Evolutionary conservation across 2,329 filamentous ascomycete genomes (phyloP), one percentile per base, ranked within the genome.

Genomic region (Nemania sp.): DNA sequence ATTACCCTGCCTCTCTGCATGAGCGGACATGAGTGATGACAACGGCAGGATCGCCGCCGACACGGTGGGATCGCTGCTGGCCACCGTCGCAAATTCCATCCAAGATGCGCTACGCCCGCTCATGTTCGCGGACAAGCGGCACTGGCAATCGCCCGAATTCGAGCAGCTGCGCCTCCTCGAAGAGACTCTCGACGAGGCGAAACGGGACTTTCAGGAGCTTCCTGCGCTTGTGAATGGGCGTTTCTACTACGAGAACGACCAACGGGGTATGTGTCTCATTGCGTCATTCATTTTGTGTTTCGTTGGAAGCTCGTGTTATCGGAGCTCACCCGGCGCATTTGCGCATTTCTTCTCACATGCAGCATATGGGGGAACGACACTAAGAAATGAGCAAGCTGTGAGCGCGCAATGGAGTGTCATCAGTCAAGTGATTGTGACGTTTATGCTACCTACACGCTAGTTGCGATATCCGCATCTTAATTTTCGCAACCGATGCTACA

Each of bases 161-260:
- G 81, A 84, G 64, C 82, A 84, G 71, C 68, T 79, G 52, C 78
- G 76, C 52, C 76, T 79, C 43, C 72, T 85, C 49, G 77, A 83
- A 62, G 72, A 75, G 30, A 73, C 76, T n/a, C 73, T 85, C 46
- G 80, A 83, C 65, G 80, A 83, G 61, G 82, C 82, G 51, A 81
- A 79, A 69, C 77, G 75, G 66, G 81, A 85, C 69, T 85, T 84
- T 59, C 81, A 84, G 70, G 77, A 81, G 63, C 72, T 85, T 54
- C 76, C 76, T 19, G 73, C 74, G 41, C 71, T 84, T 37, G 75
- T 84, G 49, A 79, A 81, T 59, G 80, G 81, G 24, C 75, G 79
- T 61, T 73, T 77, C 40, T 81, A 83, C 67, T 84, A 84, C 61
- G 78, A 83, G 64, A 77, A 79, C 55, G 81, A 85, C 64, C 73